Conservation (phyloP, 371 early-diverging fungal genomes). For the Ecytonucleospora hepatopenaei region DNA sequence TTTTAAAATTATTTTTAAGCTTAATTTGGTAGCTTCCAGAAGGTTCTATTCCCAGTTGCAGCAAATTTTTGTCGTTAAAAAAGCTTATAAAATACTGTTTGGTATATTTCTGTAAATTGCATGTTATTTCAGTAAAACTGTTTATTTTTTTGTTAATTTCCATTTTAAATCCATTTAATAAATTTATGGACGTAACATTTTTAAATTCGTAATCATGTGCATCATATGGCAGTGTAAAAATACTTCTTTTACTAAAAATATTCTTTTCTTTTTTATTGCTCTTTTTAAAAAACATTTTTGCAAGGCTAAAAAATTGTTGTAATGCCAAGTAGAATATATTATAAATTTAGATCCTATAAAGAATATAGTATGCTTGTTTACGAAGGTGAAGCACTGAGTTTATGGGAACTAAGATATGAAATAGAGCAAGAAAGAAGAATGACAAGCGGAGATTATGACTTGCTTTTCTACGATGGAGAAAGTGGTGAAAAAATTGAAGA, state of each 20-base stretch:
- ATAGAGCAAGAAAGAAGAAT: conserved; percentile 51
- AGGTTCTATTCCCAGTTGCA: neutral
- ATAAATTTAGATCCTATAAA: conserved; percentile 53
- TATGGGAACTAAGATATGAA: conserved; percentile 57
- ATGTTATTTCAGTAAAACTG: neutral
- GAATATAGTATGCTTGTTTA: conserved; percentile 46
- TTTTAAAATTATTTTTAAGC: neutral
- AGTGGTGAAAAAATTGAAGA: conserved; percentile 49
- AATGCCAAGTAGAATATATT: conserved; percentile 49
- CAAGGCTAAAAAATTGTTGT: too few relatives aligned
- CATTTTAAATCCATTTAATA: neutral
- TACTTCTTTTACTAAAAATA: too few relatives aligned
- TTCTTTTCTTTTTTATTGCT: too few relatives aligned
- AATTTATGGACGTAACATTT: neutral
- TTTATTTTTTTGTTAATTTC: neutral
- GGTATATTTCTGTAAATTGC: neutral
- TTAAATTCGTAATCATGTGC: neutral
- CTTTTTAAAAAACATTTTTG: too few relatives aligned
- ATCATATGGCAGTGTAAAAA: neutral
- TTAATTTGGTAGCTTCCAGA: neutral
- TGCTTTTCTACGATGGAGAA: conserved; percentile 53
- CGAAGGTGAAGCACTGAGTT: conserved; percentile 47
- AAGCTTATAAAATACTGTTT: conserved; percentile 2
- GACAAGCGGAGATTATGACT: conserved; percentile 54
- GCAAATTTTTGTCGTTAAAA: neutral